Evolutionary conservation across 2,329 filamentous ascomycete species (phyloP).

Genomic region (Podosphaera xanthii): DNA sequence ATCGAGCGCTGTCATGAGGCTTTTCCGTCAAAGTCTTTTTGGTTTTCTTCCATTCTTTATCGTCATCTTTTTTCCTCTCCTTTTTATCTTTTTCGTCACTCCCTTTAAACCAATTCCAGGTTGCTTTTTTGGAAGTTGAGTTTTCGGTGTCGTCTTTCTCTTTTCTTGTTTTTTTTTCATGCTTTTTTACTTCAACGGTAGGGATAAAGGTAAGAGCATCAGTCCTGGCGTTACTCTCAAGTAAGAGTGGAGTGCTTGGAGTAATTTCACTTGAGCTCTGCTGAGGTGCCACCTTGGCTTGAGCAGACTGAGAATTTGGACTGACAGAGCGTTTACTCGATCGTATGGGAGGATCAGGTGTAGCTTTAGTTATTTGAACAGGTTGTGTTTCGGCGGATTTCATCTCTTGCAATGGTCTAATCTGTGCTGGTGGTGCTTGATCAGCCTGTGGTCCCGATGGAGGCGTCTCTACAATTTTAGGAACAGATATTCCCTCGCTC

Average conservation of each 20-base stretch:
- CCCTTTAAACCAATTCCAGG: slow-evolving; percentile 66
- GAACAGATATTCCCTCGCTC: slow-evolving; percentile 20
- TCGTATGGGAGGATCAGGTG: slow-evolving; percentile 25
- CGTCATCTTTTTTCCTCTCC: slow-evolving; percentile 37
- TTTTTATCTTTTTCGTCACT: slow-evolving; percentile 54
- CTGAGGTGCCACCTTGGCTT: not conserved
- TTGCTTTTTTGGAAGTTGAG: slow-evolving; percentile 44
- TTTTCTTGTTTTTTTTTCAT: slow-evolving; percentile 54
- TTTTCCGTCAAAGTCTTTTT: slow-evolving; percentile 38
- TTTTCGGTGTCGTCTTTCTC: slow-evolving; percentile 41
- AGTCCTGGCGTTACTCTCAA: slow-evolving; percentile 47
- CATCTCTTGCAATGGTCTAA: slow-evolving; percentile 25
- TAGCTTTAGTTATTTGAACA: slow-evolving; percentile 11
- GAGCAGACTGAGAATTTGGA: slow-evolving; percentile 6
- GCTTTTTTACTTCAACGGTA: slow-evolving; percentile 53
- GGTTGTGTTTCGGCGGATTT: slow-evolving; percentile 28
- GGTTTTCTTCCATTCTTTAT: slow-evolving; percentile 33
- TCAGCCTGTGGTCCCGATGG: slow-evolving; percentile 12
- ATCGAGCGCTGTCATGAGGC: slow-evolving; percentile 52
- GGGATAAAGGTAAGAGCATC: slow-evolving; percentile 65
- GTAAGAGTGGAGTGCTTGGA: slow-evolving; percentile 41
- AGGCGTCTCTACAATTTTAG: slow-evolving; percentile 43
- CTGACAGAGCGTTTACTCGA: slow-evolving; percentile 21
- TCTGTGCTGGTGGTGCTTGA: not conserved
- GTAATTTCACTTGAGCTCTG: slow-evolving; percentile 32